Percentiles rank a stretch among this genome's conserved stretches.
phyloP scores from a whole-genome alignment of 441 rosid species.

The Gossypium gossypioides region DNA sequence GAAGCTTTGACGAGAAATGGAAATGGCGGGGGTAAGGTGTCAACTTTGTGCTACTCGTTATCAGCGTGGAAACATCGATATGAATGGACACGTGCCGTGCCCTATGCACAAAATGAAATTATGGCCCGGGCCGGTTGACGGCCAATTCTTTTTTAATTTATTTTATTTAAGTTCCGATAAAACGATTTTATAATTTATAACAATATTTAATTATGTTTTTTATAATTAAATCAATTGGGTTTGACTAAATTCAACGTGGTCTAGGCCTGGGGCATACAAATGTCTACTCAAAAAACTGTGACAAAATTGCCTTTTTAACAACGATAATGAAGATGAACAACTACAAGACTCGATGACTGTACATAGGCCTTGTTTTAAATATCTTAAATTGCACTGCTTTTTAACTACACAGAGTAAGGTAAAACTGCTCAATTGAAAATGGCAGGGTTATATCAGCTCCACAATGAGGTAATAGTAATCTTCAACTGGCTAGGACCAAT shows the following conservation, averaged over 20 bases:
- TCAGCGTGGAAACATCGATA: neutral
- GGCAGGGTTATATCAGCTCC: neutral
- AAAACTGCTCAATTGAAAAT: neutral
- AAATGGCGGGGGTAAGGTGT: neutral
- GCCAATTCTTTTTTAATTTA: too few species aligned
- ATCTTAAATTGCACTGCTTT: neutral
- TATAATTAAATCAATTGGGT: too few species aligned
- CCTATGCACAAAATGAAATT: neutral
- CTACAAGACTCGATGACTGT: slow-evolving; percentile 1
- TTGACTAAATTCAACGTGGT: too few species aligned
- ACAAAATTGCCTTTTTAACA: neutral
- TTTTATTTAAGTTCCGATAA: too few species aligned
- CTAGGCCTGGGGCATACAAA: neutral
- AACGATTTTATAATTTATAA: too few species aligned
- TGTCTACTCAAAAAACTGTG: neutral
- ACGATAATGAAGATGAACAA: neutral
- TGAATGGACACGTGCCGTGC: neutral
- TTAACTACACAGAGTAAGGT: neutral
- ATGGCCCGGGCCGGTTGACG: too few species aligned
- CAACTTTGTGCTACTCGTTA: neutral
- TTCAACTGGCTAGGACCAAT: neutral
- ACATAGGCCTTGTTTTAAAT: neutral
- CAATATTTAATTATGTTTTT: too few species aligned
- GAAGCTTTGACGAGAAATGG: neutral
- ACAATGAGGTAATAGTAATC: neutral